A percentile compares a stretch with the other conserved stretches of the same genome.
Evolutionary conservation across 73 alveolate species (phyloP).

Genomic region (Strombidium stylifer): DNA sequence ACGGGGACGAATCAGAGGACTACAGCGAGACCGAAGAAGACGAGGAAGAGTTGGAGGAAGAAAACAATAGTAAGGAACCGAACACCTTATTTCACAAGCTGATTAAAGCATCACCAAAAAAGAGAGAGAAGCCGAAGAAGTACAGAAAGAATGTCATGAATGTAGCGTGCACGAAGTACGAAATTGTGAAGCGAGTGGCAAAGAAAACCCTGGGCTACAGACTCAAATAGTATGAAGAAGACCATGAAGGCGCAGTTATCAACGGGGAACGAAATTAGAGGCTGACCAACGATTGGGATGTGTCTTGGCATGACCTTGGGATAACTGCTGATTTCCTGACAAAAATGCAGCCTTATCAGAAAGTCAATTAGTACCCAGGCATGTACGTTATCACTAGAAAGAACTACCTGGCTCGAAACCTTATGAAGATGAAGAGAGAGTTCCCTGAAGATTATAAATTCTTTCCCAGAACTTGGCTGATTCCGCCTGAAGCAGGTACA

Average conservation of each 20-base stretch:
- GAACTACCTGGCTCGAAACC: conserved; percentile 66
- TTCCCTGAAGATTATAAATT: conserved; percentile 71
- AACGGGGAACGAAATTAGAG: conserved; percentile 44
- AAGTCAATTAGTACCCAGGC: conserved; percentile 84
- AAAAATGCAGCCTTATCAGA: conserved; percentile 65
- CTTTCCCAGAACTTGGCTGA: conserved; percentile 84
- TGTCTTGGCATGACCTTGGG: conserved; percentile 70
- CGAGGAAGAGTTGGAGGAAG: no score
- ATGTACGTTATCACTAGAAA: conserved; percentile 74
- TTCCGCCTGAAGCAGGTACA: conserved; percentile 74
- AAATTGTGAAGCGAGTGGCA: conserved; percentile 39
- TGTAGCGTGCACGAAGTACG: conserved; percentile 35
- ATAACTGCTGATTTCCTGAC: conserved; percentile 60
- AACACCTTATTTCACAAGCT: no score
- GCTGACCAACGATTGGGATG: conserved; percentile 58
- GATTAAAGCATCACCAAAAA: neutral
- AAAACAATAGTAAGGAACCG: no score
- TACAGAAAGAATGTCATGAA: conserved; percentile 5
- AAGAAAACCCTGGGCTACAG: conserved; percentile 11
- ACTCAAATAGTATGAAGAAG: conserved; percentile 23
- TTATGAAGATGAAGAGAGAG: conserved; percentile 64
- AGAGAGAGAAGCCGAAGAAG: neutral
- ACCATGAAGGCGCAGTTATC: conserved; percentile 40
- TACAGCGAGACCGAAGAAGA: no score
- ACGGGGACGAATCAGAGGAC: conserved; percentile 24